Percentiles rank a stretch among this genome's conserved stretches.
These are phyloP conservation scores for Erodium maritimum DNA, from an alignment of 345 rosid species.

Conservation along the genomic window DNA sequence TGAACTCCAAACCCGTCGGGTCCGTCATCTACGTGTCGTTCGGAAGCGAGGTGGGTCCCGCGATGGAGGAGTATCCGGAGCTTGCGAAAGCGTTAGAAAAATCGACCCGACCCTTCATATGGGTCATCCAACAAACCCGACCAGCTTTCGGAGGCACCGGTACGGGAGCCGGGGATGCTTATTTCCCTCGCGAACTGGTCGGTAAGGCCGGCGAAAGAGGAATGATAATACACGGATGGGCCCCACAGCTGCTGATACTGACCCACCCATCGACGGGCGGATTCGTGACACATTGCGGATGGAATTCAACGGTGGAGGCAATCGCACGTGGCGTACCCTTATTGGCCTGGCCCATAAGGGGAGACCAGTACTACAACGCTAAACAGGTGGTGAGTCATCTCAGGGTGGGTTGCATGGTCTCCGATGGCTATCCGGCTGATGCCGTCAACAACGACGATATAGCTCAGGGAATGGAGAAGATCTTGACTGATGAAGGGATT, in stretches of 20 bases:
- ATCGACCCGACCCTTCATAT: slow-evolving; percentile 15
- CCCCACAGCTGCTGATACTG: slow-evolving; percentile 39
- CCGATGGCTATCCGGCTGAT: slow-evolving; percentile 11
- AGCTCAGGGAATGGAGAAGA: slow-evolving; percentile 12
- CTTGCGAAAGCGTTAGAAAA: slow-evolving; percentile 18
- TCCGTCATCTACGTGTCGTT: slow-evolving; percentile 23
- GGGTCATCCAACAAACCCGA: slow-evolving; percentile 19
- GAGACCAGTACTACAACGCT: slow-evolving; percentile 40
- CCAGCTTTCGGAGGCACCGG: no score
- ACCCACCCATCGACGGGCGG: slow-evolving; percentile 34
- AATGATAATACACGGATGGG: slow-evolving; percentile 34
- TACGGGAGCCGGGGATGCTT: neutral
- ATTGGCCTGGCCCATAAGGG: slow-evolving; percentile 42
- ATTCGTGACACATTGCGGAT: slow-evolving; percentile 44
- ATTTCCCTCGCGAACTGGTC: slow-evolving; percentile 15
- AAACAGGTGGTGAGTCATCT: slow-evolving; percentile 25
- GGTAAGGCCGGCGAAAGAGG: slow-evolving; percentile 20
- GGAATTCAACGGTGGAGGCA: slow-evolving; percentile 51
- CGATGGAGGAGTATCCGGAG: slow-evolving; percentile 14
- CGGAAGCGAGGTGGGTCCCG: slow-evolving; percentile 20
- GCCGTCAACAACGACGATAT: slow-evolving; percentile 13
- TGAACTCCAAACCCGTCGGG: slow-evolving; percentile 13
- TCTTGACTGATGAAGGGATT: slow-evolving; percentile 13
- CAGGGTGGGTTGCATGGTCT: slow-evolving; percentile 21
- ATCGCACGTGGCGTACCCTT: slow-evolving; percentile 34